Percentiles rank a stretch among this genome's conserved stretches.
phyloP scores from a whole-genome alignment of 495 filamentous ascomycete species.

The Penicillium nucicola region DNA sequence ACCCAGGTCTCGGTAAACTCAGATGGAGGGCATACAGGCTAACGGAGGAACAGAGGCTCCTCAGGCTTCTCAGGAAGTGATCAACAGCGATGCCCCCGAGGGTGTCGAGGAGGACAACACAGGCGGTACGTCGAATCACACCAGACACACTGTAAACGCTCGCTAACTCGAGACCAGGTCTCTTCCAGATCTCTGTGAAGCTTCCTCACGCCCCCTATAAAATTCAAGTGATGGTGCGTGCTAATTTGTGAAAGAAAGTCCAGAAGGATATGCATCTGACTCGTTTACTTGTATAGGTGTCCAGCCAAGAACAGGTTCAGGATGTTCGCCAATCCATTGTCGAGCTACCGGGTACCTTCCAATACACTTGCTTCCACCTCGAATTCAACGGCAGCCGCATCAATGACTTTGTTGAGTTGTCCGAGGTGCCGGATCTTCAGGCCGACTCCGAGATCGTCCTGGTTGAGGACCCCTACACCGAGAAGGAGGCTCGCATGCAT shows the following conservation, averaged over 20 bases:
- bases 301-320: constrained; percentile 91
- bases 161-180: constrained; percentile 35
- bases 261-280: constrained; percentile 12
- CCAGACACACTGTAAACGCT: not conserved
- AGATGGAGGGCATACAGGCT: constrained; percentile 11
- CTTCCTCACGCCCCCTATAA: constrained; percentile 77
- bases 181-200: constrained; percentile 80
- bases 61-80: constrained; percentile 32
- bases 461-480: constrained; percentile 95
- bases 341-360: constrained; percentile 87
- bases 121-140: constrained; percentile 32
- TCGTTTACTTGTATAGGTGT: constrained; percentile 56
- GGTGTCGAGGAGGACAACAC: constrained; percentile 37
- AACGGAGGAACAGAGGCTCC: constrained; percentile 31
- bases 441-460: constrained; percentile 72
- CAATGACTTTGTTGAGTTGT: constrained; percentile 93
- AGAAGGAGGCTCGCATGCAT: constrained; percentile 97
- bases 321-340: constrained; percentile 96
- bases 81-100: constrained; percentile 33
- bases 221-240: constrained; percentile 76
- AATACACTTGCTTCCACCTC: constrained; percentile 98
- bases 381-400: constrained; percentile 80
- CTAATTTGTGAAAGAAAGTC: constrained; percentile 8
- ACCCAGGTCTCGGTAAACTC: not conserved
- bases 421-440: constrained; percentile 78